Evolutionary conservation across 2,329 filamentous ascomycete species (phyloP).

Genomic region (Fusarium praegraminearum): DNA sequence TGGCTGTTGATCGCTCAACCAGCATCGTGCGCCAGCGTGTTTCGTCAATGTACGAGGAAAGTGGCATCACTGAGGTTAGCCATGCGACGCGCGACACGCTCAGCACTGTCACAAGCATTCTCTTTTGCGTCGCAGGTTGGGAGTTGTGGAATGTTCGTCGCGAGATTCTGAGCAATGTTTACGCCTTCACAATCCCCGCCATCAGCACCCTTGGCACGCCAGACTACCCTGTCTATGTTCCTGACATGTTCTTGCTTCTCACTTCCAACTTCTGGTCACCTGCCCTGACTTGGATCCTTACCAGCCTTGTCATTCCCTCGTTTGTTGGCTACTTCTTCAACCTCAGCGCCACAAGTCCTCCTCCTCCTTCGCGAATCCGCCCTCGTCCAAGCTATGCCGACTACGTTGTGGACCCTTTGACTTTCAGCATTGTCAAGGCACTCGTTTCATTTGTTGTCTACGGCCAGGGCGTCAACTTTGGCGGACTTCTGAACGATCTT

Average conservation of each 20-base stretch:
- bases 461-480: slow-evolving; percentile 71
- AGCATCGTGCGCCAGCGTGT: slow-evolving; percentile 75
- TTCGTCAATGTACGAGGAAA: slow-evolving; percentile 71
- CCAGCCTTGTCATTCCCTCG: slow-evolving; percentile 77
- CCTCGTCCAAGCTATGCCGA: slow-evolving; percentile 56
- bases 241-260: slow-evolving; percentile 84
- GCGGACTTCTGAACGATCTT: slow-evolving; percentile 69
- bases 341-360: slow-evolving; percentile 69
- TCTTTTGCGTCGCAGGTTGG: slow-evolving; percentile 74
- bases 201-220: slow-evolving; percentile 66
- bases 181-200: slow-evolving; percentile 78
- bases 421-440: slow-evolving; percentile 90
- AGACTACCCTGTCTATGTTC: slow-evolving; percentile 74
- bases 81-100: slow-evolving; percentile 75
- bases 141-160: slow-evolving; percentile 78
- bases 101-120: slow-evolving; percentile 78
- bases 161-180: slow-evolving; percentile 77
- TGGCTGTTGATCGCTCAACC: slow-evolving; percentile 79
- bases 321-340: slow-evolving; percentile 91
- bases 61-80: slow-evolving; percentile 74
- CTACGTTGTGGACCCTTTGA: slow-evolving; percentile 83
- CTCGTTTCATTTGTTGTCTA: slow-evolving; percentile 86
- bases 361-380: slow-evolving; percentile 58
- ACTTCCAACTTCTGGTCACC: slow-evolving; percentile 87
- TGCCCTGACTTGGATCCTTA: slow-evolving; percentile 79